These are phyloP conservation scores for Neospora caninum DNA, from an alignment of 169 alveolate species.

Conservation along the genomic window DNA sequence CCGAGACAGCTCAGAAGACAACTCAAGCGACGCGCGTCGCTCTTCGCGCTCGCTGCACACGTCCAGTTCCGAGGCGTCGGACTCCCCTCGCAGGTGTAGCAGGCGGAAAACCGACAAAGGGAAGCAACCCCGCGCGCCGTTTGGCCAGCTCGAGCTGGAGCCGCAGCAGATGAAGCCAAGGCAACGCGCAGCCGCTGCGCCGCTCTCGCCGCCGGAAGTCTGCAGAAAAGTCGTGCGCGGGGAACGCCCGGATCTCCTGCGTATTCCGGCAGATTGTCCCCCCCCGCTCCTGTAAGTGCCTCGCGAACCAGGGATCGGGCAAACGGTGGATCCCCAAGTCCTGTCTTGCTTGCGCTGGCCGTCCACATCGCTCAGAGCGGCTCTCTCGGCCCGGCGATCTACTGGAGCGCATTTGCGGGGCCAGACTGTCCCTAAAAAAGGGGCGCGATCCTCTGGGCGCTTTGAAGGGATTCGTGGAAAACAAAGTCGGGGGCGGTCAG, in stretches of 20 bases:
- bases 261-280: conserved; percentile 77
- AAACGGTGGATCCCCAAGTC: not conserved
- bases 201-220: conserved; percentile 53
- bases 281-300: conserved; percentile 44
- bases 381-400: no score
- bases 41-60: not conserved
- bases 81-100: not conserved
- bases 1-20: no score
- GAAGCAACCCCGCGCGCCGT: no score
- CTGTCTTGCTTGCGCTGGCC: no score
- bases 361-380: no score
- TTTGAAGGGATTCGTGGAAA: no score
- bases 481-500: no score
- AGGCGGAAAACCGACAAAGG: not conserved
- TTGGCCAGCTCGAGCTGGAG: no score
- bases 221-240: conserved; percentile 59
- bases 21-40: not conserved
- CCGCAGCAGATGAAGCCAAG: no score
- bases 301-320: not conserved
- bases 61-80: not conserved
- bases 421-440: no score
- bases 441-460: no score
- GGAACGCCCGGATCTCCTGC: conserved; percentile 71
- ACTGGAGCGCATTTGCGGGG: no score
- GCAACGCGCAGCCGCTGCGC: conserved; percentile 15